phyloP scores from a whole-genome alignment of 2,329 filamentous ascomycete species.

The Scortechinia acanthostroma region DNA sequence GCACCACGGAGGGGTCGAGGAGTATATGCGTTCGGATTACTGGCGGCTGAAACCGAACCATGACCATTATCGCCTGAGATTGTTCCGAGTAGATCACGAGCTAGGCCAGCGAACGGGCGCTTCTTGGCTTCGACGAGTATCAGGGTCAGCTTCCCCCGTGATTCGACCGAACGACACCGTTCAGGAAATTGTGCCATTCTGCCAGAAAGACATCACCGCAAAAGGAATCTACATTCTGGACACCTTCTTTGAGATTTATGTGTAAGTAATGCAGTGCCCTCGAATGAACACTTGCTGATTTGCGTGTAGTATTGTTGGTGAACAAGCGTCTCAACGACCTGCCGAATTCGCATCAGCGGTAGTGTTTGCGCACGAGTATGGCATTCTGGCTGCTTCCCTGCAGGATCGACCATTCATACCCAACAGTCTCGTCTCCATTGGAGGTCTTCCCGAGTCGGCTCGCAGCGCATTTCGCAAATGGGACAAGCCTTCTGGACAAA shows the following conservation, averaged over 20 bases:
- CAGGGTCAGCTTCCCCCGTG: background rate
- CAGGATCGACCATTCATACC: conserved; percentile 2
- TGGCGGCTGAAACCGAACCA: background rate
- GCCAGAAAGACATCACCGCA: background rate
- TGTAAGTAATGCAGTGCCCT: too few species aligned
- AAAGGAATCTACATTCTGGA: background rate
- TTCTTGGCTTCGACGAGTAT: background rate
- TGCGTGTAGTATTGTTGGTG: background rate
- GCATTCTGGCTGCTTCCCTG: background rate
- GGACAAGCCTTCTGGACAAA: background rate
- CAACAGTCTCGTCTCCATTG: background rate
- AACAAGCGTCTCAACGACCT: background rate
- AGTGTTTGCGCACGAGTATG: conserved; percentile 1
- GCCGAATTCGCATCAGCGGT: conserved; percentile 1
- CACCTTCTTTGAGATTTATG: conserved; percentile 1
- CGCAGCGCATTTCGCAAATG: conserved; percentile 1
- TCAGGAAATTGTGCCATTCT: background rate
- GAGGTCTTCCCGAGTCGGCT: background rate
- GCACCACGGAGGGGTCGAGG: background rate
- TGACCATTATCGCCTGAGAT: background rate
- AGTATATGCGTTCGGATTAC: background rate
- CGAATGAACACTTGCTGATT: too few species aligned
- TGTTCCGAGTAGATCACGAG: background rate
- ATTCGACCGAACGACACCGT: background rate
- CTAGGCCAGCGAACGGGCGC: background rate